Conservation (phyloP, 139 green algal species). For the Pleodorina starrii region DNA sequence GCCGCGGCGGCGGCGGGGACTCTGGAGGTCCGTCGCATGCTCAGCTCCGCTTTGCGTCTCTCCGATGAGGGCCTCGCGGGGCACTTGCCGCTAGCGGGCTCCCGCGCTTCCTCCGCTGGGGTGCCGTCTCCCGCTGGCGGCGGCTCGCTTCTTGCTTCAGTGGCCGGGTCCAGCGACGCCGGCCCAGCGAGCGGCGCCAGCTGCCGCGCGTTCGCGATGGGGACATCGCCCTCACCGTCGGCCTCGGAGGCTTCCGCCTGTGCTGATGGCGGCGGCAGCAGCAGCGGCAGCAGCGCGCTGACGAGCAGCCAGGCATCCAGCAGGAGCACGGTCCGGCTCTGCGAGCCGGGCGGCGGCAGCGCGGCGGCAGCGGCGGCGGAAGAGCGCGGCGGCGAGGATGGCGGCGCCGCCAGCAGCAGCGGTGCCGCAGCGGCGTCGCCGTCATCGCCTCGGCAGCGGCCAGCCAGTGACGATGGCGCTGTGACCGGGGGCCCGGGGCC, state of each 20-base stretch:
- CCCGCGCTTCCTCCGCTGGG: slow-evolving; percentile 9
- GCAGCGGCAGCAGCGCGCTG: not conserved
- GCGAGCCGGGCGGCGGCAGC: not conserved
- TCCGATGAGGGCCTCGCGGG: not conserved
- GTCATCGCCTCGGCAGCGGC: not conserved
- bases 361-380: not conserved
- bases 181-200: not conserved
- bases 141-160: too few species aligned
- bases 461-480: not conserved
- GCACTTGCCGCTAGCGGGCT: not conserved
- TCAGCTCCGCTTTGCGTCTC: slow-evolving; percentile 5
- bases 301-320: slow-evolving; percentile 17
- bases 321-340: not conserved
- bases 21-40: slow-evolving; percentile 13
- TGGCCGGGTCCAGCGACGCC: too few species aligned
- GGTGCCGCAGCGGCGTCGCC: not conserved
- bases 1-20: not conserved
- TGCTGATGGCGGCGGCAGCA: not conserved
- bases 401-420: not conserved
- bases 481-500: not conserved
- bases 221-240: not conserved
- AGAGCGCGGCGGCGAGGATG: not conserved
- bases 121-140: not conserved
- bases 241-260: too few species aligned
- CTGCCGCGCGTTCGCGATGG: not conserved